Conservation (phyloP, 805 yeast genomes). For the Hanseniaspora hatyaiensis region DNA sequence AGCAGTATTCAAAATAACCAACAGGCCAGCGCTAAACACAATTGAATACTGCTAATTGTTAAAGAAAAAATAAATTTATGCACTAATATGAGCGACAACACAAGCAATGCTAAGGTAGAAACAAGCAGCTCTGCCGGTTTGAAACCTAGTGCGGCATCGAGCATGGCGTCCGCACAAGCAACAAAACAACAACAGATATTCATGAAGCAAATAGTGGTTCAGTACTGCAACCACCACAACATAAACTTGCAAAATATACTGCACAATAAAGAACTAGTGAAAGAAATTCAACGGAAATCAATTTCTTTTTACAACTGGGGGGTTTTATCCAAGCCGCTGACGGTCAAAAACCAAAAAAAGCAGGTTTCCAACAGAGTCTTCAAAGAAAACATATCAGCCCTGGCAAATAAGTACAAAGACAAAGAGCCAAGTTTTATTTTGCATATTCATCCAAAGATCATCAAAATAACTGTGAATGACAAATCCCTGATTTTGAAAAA, state of each 20-base stretch:
- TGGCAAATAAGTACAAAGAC: conserved; percentile 8
- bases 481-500: conserved; percentile 12
- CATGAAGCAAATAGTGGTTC: conserved; percentile 11
- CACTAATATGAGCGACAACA: background rate
- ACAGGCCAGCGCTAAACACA: no score
- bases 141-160: background rate
- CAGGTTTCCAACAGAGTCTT: conserved; percentile 10
- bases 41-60: no score
- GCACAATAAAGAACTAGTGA: conserved; percentile 8
- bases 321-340: conserved; percentile 13
- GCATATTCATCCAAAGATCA: conserved; percentile 11
- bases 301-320: conserved; percentile 12
- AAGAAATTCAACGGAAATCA: conserved; percentile 13
- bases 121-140: background rate
- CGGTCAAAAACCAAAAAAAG: conserved; percentile 5
- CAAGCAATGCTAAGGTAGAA: no score
- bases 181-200: conserved; percentile 11
- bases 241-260: conserved; percentile 4
- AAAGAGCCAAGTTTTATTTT: conserved; percentile 13
- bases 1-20: no score
- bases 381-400: conserved; percentile 1
- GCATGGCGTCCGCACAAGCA: background rate
- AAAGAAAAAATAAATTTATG: no score
- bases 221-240: conserved; percentile 8
- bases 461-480: conserved; percentile 7